phyloP scores from a whole-genome alignment of 2,329 filamentous ascomycete species.

The Botrytis fabae region DNA sequence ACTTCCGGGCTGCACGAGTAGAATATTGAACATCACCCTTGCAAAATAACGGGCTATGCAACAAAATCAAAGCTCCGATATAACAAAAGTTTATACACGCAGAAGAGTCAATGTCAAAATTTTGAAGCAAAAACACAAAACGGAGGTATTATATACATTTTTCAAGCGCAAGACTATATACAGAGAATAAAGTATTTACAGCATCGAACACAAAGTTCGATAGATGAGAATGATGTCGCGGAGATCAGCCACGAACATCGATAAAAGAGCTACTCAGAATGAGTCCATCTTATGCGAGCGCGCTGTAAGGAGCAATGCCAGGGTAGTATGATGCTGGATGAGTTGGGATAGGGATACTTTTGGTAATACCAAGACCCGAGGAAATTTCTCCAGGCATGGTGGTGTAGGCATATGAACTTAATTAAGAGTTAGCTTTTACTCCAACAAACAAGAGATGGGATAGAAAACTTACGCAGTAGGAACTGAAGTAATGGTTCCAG shows the following conservation, averaged over 20 bases:
- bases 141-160: neutral
- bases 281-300: constrained; percentile 19
- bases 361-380: constrained; percentile 28
- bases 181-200: neutral
- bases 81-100: neutral
- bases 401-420: constrained; percentile 27
- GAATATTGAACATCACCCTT: neutral
- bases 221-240: neutral
- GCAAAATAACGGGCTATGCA: neutral
- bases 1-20: neutral
- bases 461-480: constrained; percentile 23
- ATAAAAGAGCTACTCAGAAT: neutral
- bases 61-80: neutral
- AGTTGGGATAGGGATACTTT: constrained; percentile 32
- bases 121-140: neutral
- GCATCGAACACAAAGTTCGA: neutral
- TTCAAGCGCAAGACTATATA: neutral
- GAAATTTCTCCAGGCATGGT: constrained; percentile 34
- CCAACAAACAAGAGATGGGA: neutral
- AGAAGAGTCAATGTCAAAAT: neutral
- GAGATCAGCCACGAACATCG: neutral
- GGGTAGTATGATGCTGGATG: constrained; percentile 29
- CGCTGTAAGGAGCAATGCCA: constrained; percentile 27
- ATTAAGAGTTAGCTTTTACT: constrained; percentile 4
- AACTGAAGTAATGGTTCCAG: constrained; percentile 22